These are phyloP conservation scores for Rhodotorula sp. DNA, from an alignment of 1,284 basidiomycete species.

Conservation along the genomic window DNA sequence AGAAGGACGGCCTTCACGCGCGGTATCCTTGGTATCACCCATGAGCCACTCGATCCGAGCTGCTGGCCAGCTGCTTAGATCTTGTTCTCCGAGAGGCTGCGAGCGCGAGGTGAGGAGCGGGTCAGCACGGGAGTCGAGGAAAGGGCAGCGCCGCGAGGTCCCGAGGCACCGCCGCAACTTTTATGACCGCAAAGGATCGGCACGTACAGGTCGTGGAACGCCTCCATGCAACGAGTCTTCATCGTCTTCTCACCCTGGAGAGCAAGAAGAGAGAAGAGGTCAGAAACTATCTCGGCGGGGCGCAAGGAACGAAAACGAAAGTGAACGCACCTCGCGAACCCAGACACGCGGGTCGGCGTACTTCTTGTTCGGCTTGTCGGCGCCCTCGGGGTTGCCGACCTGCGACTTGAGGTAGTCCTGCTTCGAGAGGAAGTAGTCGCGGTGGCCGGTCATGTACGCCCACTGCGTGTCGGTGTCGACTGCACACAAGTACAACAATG, in stretches of 20 bases:
- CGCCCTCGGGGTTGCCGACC: conserved; percentile 83
- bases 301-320: background rate
- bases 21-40: too few relatives aligned
- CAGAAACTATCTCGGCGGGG: too few relatives aligned
- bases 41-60: too few relatives aligned
- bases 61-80: background rate
- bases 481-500: background rate
- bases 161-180: too few relatives aligned
- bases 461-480: conserved; percentile 52
- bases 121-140: too few relatives aligned
- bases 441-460: conserved; percentile 47
- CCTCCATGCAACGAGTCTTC: conserved; percentile 80
- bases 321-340: background rate
- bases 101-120: too few relatives aligned
- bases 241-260: conserved; percentile 95
- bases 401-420: conserved; percentile 81
- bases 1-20: too few relatives aligned
- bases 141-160: too few relatives aligned
- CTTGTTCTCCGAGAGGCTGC: background rate
- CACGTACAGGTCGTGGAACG: conserved; percentile 58
- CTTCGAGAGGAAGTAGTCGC: conserved; percentile 82
- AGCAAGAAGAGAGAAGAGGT: conserved; percentile 85
- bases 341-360: conserved; percentile 18
- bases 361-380: conserved; percentile 18
- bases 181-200: too few relatives aligned